Conservation (phyloP, 2,329 filamentous ascomycete species). For the Macrophomina phaseolina region DNA sequence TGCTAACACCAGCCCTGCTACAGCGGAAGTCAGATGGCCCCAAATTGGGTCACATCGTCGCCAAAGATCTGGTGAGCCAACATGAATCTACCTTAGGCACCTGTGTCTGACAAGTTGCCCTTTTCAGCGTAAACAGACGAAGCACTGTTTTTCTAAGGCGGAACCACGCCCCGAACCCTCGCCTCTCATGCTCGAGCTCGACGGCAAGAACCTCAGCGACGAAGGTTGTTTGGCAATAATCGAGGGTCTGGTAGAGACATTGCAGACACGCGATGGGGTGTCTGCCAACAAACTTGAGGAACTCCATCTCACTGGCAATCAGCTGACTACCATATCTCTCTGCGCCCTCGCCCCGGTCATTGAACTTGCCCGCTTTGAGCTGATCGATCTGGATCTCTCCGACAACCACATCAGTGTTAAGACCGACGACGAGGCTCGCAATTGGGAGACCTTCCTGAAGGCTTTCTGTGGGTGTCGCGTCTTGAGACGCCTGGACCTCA, state of each 20-base stretch:
- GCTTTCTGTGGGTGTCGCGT: slow-evolving; percentile 51
- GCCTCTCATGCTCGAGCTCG: slow-evolving; percentile 52
- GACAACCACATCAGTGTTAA: slow-evolving; percentile 51
- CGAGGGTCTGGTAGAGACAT: slow-evolving; percentile 49
- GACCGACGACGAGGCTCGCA: slow-evolving; percentile 42
- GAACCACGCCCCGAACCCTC: slow-evolving; percentile 38
- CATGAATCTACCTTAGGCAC: slow-evolving; percentile 28
- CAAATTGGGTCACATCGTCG: slow-evolving; percentile 53
- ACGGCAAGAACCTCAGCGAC: slow-evolving; percentile 53
- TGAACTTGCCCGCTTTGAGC: slow-evolving; percentile 47
- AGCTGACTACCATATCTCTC: slow-evolving; percentile 50
- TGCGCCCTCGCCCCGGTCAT: slow-evolving; percentile 50
- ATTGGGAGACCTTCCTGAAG: slow-evolving; percentile 53
- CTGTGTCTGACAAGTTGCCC: slow-evolving; percentile 32
- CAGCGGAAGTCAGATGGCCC: slow-evolving; percentile 54
- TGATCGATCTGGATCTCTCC: slow-evolving; percentile 55
- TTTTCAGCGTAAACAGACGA: slow-evolving; percentile 41
- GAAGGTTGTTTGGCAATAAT: slow-evolving; percentile 51
- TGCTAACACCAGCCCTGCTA: background rate
- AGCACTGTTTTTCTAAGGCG: slow-evolving; percentile 30
- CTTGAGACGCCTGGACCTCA: slow-evolving; percentile 53
- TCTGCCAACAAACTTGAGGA: slow-evolving; percentile 49
- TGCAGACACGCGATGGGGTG: slow-evolving; percentile 39
- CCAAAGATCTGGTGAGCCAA: slow-evolving; percentile 49
- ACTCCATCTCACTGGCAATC: slow-evolving; percentile 53